Evolutionary conservation across 805 yeast genomes (phyloP), one percentile per base, ranked within the genome.

Genomic region (Lachancea sp.): DNA sequence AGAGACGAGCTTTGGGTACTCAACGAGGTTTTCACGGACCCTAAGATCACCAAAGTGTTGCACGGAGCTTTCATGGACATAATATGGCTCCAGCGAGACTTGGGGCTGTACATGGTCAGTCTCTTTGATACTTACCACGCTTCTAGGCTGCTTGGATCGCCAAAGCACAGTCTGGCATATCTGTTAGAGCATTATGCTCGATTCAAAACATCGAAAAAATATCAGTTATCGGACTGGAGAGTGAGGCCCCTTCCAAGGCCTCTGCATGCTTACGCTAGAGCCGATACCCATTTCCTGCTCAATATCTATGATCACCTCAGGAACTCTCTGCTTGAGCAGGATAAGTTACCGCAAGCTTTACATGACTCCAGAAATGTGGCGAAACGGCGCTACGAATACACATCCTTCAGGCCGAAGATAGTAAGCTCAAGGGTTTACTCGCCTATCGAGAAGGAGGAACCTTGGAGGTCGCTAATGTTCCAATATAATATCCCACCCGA

Each of bases 61-160:
- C 99, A 93, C 63, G 99, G 99, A 49, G 96, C 99, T 0, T 82
- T 79, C 54, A 89, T 88, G 95, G 99, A 93, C 70, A 85, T 93
- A 3, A 81, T 88, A 37, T 93, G 99, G 99, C 70, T 93, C 30
- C 99, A 93, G 68, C 73, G 98, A 51, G 99, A 93, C 59, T 72
- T 93, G 45, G 99, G 99, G 0, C 64, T 93, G 9, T 93, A 93
- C 57, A 68, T 93, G 5, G 99, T 93, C 4, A 76, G 90, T 36
- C 65, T 93, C 25, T 91, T 93, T 62, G 99, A 93, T 64, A 93
- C 99, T 0, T 91, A 75, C 62, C 90, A 83, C 66, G 99, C 99
- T 0, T 79, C 96, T 0, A 79, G 77, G 49, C 78, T 77, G 13
- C 68, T 93, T n/a, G 85, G 85, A 0, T 75, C 89, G 47, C 88